phyloP scores from a whole-genome alignment of 2,329 filamentous ascomycete species.

The Plectosphaerella cucumerina region DNA sequence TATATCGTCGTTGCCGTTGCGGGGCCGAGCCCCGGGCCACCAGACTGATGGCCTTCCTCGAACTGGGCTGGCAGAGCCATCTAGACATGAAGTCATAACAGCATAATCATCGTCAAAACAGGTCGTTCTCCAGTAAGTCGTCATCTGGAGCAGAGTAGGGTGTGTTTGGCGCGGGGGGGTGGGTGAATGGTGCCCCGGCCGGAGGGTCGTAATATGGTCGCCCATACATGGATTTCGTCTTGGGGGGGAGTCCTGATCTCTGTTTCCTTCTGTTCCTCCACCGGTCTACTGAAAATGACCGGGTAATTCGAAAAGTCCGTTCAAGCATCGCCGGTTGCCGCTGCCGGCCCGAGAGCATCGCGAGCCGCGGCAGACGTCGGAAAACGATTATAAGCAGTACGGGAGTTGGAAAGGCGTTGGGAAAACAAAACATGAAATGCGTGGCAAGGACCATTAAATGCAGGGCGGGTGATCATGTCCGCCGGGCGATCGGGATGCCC shows the following conservation, averaged over 20 bases:
- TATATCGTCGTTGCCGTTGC: conserved; percentile 35
- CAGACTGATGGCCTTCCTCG: conserved; percentile 11
- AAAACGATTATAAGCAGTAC: conserved; percentile 30
- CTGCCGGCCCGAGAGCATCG: neutral
- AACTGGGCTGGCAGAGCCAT: conserved; percentile 31
- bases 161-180: conserved; percentile 21
- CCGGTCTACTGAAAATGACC: conserved; percentile 19
- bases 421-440: conserved; percentile 13
- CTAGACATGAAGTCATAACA: conserved; percentile 44
- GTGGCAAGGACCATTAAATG: conserved; percentile 4
- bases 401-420: conserved; percentile 14
- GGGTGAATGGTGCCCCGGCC: conserved; percentile 19
- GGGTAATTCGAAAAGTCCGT: too few species aligned
- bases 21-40: conserved; percentile 12
- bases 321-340: neutral
- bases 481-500: conserved; percentile 3
- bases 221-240: conserved; percentile 34
- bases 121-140: neutral
- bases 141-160: conserved; percentile 6
- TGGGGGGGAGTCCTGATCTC: conserved; percentile 30
- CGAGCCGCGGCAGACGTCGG: conserved; percentile 3
- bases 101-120: conserved; percentile 39
- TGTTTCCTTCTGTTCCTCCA: conserved; percentile 27
- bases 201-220: conserved; percentile 32
- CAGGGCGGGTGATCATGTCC: neutral